Percentiles rank a stretch among this genome's conserved stretches.
Evolutionary conservation across 305 asterid genomes (phyloP).

Genomic region (Lippia alba): DNA sequence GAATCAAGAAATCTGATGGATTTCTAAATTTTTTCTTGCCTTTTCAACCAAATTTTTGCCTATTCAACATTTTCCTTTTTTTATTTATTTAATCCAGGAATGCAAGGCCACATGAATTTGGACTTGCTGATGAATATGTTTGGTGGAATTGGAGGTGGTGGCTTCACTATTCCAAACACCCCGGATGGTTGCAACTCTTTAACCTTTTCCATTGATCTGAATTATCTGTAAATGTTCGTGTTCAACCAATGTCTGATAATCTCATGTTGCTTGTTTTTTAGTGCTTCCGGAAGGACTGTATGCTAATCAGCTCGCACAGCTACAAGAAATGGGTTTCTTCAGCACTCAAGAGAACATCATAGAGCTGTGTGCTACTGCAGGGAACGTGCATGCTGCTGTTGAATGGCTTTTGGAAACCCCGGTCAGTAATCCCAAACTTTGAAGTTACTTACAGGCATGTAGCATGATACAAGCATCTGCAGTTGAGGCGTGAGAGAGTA

Average conservation of each 20-base stretch:
- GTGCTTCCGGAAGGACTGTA: conserved; percentile 55
- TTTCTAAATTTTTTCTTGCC: conserved; percentile 4
- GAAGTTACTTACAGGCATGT: conserved; percentile 14
- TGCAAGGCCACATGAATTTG: conserved; percentile 39
- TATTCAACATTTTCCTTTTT: neutral
- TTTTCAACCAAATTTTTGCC: neutral
- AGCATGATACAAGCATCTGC: conserved; percentile 30
- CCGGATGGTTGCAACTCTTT: conserved; percentile 40
- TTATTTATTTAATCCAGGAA: conserved; percentile 35
- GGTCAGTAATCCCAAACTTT: too few relatives aligned
- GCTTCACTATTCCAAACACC: conserved; percentile 42
- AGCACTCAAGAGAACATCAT: conserved; percentile 52
- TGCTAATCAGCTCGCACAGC: conserved; percentile 54
- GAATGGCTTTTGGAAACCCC: conserved; percentile 50
- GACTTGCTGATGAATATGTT: conserved; percentile 57
- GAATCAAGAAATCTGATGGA: neutral
- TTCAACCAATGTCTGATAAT: neutral
- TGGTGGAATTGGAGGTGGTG: conserved; percentile 62
- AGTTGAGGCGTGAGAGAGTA: conserved; percentile 25
- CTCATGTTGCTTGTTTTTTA: conserved; percentile 24
- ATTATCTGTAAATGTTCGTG: neutral
- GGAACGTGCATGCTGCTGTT: conserved; percentile 63
- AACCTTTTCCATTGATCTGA: neutral
- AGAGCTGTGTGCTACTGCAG: conserved; percentile 56
- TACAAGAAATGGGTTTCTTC: conserved; percentile 61